Conservation (phyloP, 768 basidiomycete genomes). For the Kwoniella dendrophila region DNA sequence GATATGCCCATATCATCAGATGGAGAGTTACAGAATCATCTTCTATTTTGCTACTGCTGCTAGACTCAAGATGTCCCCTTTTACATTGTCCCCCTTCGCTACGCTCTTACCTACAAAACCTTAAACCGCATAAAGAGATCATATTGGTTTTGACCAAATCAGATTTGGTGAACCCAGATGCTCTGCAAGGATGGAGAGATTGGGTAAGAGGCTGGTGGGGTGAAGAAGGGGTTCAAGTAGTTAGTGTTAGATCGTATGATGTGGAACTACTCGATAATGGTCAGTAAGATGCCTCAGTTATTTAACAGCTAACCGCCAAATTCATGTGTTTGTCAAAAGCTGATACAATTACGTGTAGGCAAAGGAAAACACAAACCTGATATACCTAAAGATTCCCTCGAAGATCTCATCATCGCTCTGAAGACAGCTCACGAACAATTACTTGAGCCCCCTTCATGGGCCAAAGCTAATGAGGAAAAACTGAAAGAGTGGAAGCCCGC, state of each 20-base stretch:
- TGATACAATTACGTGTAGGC: constrained; percentile 19
- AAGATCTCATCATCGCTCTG: constrained; percentile 68
- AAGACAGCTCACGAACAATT: constrained; percentile 69
- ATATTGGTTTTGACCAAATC: constrained; percentile 89
- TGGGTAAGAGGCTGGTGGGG: constrained; percentile 55
- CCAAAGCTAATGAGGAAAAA: constrained; percentile 61
- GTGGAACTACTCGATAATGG: constrained; percentile 56
- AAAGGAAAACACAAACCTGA: constrained; percentile 62
- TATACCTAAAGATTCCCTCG: constrained; percentile 69
- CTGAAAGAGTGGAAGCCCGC: constrained; percentile 67
- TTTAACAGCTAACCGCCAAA: not conserved
- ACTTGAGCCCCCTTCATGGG: constrained; percentile 67
- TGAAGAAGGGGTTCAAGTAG: constrained; percentile 64
- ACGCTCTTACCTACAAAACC: constrained; percentile 68
- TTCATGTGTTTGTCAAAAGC: not conserved
- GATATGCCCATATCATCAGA: constrained; percentile 17
- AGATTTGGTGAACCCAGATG: constrained; percentile 71
- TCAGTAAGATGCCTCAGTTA: constrained; percentile 33
- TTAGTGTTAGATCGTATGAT: constrained; percentile 74
- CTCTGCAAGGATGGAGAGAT: constrained; percentile 45
- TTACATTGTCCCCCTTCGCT: constrained; percentile 90
- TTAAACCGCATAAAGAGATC: constrained; percentile 72
- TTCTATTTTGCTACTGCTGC: constrained; percentile 90
- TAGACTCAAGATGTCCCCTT: constrained; percentile 93
- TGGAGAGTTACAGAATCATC: constrained; percentile 97